Conservation (phyloP, 768 basidiomycete species). For the Boletus insuetus region DNA sequence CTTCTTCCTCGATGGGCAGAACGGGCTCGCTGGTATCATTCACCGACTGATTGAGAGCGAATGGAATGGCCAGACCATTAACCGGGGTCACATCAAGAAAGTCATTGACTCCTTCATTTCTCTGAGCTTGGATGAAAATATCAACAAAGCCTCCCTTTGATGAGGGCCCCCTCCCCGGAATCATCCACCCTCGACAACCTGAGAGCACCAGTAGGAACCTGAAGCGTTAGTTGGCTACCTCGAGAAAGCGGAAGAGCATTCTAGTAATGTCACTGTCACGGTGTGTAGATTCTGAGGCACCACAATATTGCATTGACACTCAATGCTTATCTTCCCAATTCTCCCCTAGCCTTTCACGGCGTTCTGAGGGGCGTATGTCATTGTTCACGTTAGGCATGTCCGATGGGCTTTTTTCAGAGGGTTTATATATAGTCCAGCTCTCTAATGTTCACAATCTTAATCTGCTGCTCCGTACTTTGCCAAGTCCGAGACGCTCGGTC, state of each 20-base stretch:
- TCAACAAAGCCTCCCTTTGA: slow-evolving; percentile 89
- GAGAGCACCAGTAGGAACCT: slow-evolving; percentile 85
- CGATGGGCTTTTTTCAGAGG: too few relatives aligned
- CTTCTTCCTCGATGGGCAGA: slow-evolving; percentile 85
- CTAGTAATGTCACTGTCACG: slow-evolving; percentile 37
- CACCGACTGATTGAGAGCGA: slow-evolving; percentile 90
- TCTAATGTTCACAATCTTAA: too few relatives aligned
- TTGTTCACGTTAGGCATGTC: too few relatives aligned
- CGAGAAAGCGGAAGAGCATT: slow-evolving; percentile 88
- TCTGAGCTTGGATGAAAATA: slow-evolving; percentile 89
- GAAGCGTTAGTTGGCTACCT: slow-evolving; percentile 92
- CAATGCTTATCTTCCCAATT: too few relatives aligned
- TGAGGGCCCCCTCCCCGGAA: slow-evolving; percentile 90
- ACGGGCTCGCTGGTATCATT: slow-evolving; percentile 80
- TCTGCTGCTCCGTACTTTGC: too few relatives aligned
- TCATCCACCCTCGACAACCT: slow-evolving; percentile 85
- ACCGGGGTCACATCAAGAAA: slow-evolving; percentile 89
- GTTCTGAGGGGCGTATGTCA: too few relatives aligned
- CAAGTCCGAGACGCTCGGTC: too few relatives aligned
- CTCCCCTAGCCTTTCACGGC: too few relatives aligned
- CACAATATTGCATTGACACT: too few relatives aligned
- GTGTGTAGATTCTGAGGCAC: too few relatives aligned
- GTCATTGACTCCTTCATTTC: slow-evolving; percentile 95
- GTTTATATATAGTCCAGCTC: too few relatives aligned
- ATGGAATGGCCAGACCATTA: slow-evolving; percentile 90